Conservation (phyloP, 495 filamentous ascomycete species). For the Symbiotaphrina buchneri region DNA sequence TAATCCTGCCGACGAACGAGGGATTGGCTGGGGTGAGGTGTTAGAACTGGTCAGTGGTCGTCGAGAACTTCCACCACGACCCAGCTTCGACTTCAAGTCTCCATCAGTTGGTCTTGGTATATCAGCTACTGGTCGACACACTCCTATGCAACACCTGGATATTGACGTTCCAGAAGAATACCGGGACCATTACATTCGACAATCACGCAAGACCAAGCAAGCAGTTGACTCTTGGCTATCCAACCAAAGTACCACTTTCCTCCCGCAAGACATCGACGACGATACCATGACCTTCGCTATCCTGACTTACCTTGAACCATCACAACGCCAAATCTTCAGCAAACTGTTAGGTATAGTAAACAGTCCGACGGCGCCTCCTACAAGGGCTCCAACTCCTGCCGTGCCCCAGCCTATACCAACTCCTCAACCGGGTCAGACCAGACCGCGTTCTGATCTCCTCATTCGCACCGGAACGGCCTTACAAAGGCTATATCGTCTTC, state of each 20-base stretch:
- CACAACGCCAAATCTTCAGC: slow-evolving; percentile 57
- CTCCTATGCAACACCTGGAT: slow-evolving; percentile 64
- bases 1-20: slow-evolving; percentile 26
- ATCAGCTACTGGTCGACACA: slow-evolving; percentile 16
- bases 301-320: slow-evolving; percentile 57
- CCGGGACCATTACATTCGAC: slow-evolving; percentile 66
- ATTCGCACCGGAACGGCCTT: slow-evolving; percentile 50
- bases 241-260: slow-evolving; percentile 43
- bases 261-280: slow-evolving; percentile 72
- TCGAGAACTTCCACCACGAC: slow-evolving; percentile 67
- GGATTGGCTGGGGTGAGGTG: slow-evolving; percentile 93
- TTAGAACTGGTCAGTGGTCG: slow-evolving; percentile 80
- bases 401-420: slow-evolving; percentile 30
- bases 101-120: slow-evolving; percentile 29
- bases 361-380: slow-evolving; percentile 19
- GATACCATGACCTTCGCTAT: slow-evolving; percentile 86
- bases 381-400: slow-evolving; percentile 17
- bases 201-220: slow-evolving; percentile 66
- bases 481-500: slow-evolving; percentile 64
- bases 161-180: slow-evolving; percentile 83
- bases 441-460: slow-evolving; percentile 41
- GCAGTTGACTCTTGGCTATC: slow-evolving; percentile 74
- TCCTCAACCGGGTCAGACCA: too few species aligned
- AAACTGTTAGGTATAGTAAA: too few species aligned
- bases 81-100: slow-evolving; percentile 50